Percentiles rank a stretch among this genome's conserved stretches.
Conservation (phyloP, 108 stramenopile genomes). For the Skeletonema marinoi region DNA sequence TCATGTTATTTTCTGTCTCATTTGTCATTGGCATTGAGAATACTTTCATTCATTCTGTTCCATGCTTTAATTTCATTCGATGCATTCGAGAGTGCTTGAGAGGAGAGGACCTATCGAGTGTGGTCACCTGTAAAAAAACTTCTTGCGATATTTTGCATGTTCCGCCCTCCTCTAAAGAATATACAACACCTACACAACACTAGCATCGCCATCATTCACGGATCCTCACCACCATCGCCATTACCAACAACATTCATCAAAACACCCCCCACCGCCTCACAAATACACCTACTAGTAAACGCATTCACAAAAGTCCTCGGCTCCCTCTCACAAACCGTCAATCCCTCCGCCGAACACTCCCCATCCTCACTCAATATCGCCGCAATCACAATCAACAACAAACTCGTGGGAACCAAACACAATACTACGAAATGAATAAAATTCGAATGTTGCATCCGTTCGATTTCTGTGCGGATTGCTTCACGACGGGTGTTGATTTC, state of each 20-base stretch:
- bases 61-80: neutral
- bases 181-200: neutral
- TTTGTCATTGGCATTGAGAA: neutral
- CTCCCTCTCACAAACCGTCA: slow-evolving; percentile 67
- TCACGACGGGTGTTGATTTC: slow-evolving; percentile 18
- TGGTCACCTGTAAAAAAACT: too few relatives aligned
- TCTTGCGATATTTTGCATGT: neutral
- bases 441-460: slow-evolving; percentile 79
- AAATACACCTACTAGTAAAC: slow-evolving; percentile 86
- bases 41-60: neutral
- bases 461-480: slow-evolving; percentile 33
- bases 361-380: slow-evolving; percentile 73
- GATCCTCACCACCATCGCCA: neutral
- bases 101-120: too few relatives aligned
- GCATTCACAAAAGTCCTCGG: slow-evolving; percentile 82
- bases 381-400: slow-evolving; percentile 76
- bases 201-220: neutral
- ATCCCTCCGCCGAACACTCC: slow-evolving; percentile 41
- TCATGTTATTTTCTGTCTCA: neutral
- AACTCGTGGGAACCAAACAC: slow-evolving; percentile 78
- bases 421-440: slow-evolving; percentile 80
- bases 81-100: too few relatives aligned
- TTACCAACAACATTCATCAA: neutral
- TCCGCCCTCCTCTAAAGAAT: neutral
- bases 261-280: slow-evolving; percentile 66